These are phyloP conservation scores for Babesia divergens DNA, from an alignment of 169 alveolate species.

Conservation along the genomic window DNA sequence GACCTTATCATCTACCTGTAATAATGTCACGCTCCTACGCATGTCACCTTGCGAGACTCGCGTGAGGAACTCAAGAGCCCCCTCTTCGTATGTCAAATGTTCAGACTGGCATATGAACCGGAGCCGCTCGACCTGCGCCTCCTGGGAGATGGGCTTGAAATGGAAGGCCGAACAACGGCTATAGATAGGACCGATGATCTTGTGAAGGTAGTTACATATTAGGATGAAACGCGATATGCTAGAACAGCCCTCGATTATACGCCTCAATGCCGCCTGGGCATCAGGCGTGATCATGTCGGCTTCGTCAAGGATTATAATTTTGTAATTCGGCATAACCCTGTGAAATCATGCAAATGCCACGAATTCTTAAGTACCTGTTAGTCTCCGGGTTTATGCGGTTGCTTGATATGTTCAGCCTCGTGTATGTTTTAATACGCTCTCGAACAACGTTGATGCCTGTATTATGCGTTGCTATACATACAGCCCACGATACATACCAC, in stretches of 20 bases:
- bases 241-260: constrained; percentile 95
- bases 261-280: constrained; percentile 98
- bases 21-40: constrained; percentile 90
- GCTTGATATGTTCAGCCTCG: constrained; percentile 90
- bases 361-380: constrained; percentile 53
- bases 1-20: constrained; percentile 75
- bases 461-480: background rate
- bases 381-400: constrained; percentile 79
- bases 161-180: constrained; percentile 94
- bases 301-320: constrained; percentile 96
- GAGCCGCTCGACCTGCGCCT: constrained; percentile 87
- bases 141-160: constrained; percentile 89
- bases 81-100: constrained; percentile 49
- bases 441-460: constrained; percentile 95
- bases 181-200: constrained; percentile 94
- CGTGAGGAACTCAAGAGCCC: constrained; percentile 76
- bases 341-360: background rate
- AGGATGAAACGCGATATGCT: constrained; percentile 95
- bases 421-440: constrained; percentile 94
- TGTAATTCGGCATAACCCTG: constrained; percentile 87
- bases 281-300: constrained; percentile 99
- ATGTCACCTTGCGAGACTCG: constrained; percentile 92
- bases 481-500: constrained; percentile 72
- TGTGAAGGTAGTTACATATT: constrained; percentile 95
- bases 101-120: constrained; percentile 81